Evolutionary conservation across 345 rosid species (phyloP), one percentile per base, ranked within the genome.

Genomic region (Draba incana): DNA sequence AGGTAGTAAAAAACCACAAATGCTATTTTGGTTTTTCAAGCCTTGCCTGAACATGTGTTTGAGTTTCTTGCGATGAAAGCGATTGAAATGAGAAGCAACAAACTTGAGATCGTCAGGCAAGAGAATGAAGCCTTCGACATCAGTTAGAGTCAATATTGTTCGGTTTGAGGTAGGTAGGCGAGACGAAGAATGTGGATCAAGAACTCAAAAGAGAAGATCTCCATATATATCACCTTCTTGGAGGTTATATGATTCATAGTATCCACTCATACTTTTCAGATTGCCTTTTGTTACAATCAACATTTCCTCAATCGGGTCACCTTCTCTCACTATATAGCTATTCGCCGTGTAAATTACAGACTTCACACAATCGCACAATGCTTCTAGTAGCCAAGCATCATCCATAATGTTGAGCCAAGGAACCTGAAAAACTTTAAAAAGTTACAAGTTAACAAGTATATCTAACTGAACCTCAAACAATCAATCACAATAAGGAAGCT

Each of bases 101-200:
- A 72, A 79, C 69, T 81, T 61, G 33, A 55, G 48, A 46, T 69
- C 59, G 20, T 71, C 66, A 31, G 81, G 69, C 30, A 85, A 73
- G 37, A 90, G 86, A 30, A 85, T 80, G 25, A 87, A 87, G 27
- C 88, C 88, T 81, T 90, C 92, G 3, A 85, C 86, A 44, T 90
- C 84, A 0, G 84, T 74, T 3, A 77, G 9, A 31, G 88, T 77
- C 43, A 75, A 62, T 9, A 83, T 84, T 0, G 89, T 84, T 59
- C 85, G 57, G n/a, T 66, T 74, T 4, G 93, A 87, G 14, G 57
- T 74, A 13, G 89, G 91, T 3, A 79, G 81, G 25, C 69, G 35
- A 62, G 84, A 39, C 48, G 81, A 67, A 64, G 76, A 57, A 5
- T 76, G 79, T 3, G 84, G 84, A 77, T 78, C 84, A 72, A 85